A percentile compares a stretch with the other conserved stretches of the same genome.
Conservation (phyloP, 352 stramenopile species). For the Aphanomyces stellatus region DNA sequence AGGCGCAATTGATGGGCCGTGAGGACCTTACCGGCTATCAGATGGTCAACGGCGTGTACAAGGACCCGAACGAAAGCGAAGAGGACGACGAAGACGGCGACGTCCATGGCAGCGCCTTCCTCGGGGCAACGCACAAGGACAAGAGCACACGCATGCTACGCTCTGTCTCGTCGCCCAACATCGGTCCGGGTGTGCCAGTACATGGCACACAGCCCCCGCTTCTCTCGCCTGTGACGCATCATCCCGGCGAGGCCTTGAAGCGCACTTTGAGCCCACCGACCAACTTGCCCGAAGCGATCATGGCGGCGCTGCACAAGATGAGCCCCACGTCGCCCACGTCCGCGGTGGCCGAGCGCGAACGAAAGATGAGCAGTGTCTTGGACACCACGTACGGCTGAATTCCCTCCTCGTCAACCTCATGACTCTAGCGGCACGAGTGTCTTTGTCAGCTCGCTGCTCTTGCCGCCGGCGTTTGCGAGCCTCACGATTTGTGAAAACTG, state of each 20-base stretch:
- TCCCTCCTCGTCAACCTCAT: background rate
- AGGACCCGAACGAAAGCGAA: slow-evolving; percentile 7
- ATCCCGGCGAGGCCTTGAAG: too few relatives aligned
- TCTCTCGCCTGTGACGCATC: too few relatives aligned
- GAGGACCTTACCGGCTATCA: background rate
- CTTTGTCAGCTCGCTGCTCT: slow-evolving; percentile 3
- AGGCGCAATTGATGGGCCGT: background rate
- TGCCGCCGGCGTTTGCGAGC: slow-evolving; percentile 7
- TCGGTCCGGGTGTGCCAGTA: background rate
- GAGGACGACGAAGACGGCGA: background rate
- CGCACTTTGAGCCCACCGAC: background rate
- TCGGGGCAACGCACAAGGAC: too few relatives aligned
- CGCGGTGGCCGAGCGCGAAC: background rate
- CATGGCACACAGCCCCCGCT: background rate
- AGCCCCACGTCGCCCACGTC: background rate
- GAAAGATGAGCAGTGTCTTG: background rate
- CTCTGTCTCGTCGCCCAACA: slow-evolving; percentile 6
- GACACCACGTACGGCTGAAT: background rate
- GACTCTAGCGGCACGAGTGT: background rate
- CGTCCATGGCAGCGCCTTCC: background rate
- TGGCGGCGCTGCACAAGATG: background rate
- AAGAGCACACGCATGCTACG: too few relatives aligned
- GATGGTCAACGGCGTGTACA: background rate
- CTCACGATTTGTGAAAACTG: slow-evolving; percentile 21
- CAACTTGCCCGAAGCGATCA: slow-evolving; percentile 8